phyloP scores from a whole-genome alignment of 1,284 basidiomycete species.

The Cryptococcus sp. region DNA sequence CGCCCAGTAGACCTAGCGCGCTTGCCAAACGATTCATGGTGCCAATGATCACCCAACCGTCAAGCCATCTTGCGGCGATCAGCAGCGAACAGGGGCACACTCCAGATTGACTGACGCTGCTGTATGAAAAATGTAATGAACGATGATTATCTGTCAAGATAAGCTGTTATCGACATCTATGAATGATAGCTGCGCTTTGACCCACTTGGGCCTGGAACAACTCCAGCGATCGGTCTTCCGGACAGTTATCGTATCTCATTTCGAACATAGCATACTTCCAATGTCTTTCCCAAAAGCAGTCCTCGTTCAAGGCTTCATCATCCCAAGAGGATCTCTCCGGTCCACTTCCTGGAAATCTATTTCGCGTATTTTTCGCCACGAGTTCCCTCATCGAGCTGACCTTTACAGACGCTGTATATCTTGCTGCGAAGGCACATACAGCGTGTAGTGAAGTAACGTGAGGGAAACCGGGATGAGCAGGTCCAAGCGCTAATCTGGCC shows the following conservation, averaged over 20 bases:
- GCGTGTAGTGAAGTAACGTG: slow-evolving; percentile 46
- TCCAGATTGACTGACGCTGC: slow-evolving; percentile 19
- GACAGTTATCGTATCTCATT: slow-evolving; percentile 13
- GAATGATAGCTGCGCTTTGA: background rate
- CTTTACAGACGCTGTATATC: slow-evolving; percentile 35
- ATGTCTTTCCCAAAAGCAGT: slow-evolving; percentile 27
- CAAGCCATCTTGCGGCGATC: slow-evolving; percentile 16
- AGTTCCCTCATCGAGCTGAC: slow-evolving; percentile 1
- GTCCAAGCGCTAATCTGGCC: slow-evolving; percentile 44
- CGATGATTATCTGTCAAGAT: too few relatives aligned
- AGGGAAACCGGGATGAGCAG: slow-evolving; percentile 46
- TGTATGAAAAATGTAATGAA: slow-evolving; percentile 11
- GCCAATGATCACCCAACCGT: slow-evolving; percentile 32
- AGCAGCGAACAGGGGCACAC: slow-evolving; percentile 1
- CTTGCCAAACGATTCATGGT: slow-evolving; percentile 12
- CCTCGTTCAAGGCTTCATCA: slow-evolving; percentile 12
- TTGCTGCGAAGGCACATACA: slow-evolving; percentile 45
- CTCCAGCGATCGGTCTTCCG: slow-evolving; percentile 24
- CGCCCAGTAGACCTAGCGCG: slow-evolving; percentile 21
- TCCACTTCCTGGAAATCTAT: background rate
- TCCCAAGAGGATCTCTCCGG: slow-evolving; percentile 10
- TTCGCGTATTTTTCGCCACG: background rate
- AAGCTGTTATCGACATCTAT: too few relatives aligned
- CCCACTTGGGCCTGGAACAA: slow-evolving; percentile 24
- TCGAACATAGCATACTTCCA: slow-evolving; percentile 18